Base-by-base conservation (phyloP, 805 yeast genomes). In the Ogataea trehaloabstinens region DNA sequence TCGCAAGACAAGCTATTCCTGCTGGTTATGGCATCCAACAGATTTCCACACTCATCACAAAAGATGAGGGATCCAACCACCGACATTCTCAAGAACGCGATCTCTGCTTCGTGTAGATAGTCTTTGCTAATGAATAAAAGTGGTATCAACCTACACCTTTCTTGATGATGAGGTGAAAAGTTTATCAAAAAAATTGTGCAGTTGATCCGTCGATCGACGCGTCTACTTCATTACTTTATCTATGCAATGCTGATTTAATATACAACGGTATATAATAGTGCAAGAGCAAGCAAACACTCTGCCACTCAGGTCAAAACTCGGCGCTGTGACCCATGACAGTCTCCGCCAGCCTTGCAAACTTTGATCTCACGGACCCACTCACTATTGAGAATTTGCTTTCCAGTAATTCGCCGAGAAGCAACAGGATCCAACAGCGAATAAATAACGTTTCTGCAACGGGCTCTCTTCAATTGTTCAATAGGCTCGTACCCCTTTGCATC, bases 281-380 rank as follows among this genome's bases (percentile, higher is more conserved):
- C n/a, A n/a, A n/a, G n/a, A n/a, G n/a, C n/a, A n/a, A n/a, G n/a
- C n/a, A n/a, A n/a, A n/a, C n/a, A n/a, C n/a, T n/a, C 25, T 12
- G 25, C 25, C 25, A 12, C 25, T 22, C 25, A 8, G 25, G 11
- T 12, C 8, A 8, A 22, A 8, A 22, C 25, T 8, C 25, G 12
- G 25, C 25, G 25, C 25, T 22, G 25, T 22, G 8, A n/a, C n/a
- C n/a, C n/a, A n/a, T n/a, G n/a, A n/a, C n/a, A n/a, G 30, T 15
- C 30, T 15, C 30, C 80, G 11, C 85, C 90, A 18, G 85, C 84
- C 24, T 74, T 79, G 60, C 96, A 89, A 19, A 86, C 80, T 42
- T 67, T 73, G 46, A 91, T 89, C 58, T 87, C 95, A 42, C 97
- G 70, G 0, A 95, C 95, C 98, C 98, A 91, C 62, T 93, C 98